Conservation (phyloP, 768 basidiomycete genomes). For the Naganishia onofrii region DNA sequence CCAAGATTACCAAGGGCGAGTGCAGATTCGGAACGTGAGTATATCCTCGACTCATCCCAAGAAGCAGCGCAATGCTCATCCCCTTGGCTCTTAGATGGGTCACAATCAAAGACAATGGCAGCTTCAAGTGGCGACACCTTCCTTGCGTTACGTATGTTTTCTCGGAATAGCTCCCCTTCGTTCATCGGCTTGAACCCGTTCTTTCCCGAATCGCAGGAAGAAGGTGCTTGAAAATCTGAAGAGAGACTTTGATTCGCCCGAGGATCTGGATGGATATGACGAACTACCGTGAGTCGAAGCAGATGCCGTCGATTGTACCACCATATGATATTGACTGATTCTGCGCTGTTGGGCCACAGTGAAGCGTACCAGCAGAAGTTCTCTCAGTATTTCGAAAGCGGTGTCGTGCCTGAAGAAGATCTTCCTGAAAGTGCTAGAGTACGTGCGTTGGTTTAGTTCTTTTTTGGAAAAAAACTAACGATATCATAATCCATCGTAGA, state of each 20-base stretch:
- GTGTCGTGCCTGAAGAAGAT: conserved; percentile 20
- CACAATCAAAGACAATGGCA: conserved; percentile 14
- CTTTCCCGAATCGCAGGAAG: not conserved
- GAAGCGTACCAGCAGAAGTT: conserved; percentile 23
- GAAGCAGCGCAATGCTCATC: not conserved
- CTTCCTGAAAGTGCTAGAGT: conserved; percentile 24
- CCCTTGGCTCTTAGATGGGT: not conserved
- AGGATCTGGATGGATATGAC: conserved; percentile 26
- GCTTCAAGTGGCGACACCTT: conserved; percentile 29
- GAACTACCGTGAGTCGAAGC: conserved; percentile 19
- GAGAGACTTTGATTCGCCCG: conserved; percentile 15
- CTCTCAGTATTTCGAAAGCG: conserved; percentile 20
- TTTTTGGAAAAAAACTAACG: not conserved
- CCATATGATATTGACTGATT: not conserved
- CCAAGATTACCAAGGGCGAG: conserved; percentile 27
- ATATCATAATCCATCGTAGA: not conserved
- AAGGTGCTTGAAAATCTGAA: conserved; percentile 29
- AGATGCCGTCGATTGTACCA: too few species aligned
- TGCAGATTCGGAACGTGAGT: conserved; percentile 27
- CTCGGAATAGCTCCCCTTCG: not conserved
- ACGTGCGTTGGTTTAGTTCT: not conserved
- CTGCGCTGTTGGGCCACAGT: not conserved
- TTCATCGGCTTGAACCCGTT: not conserved
- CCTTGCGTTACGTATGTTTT: conserved; percentile 26
- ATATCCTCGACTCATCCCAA: not conserved